Conservation (phyloP, 352 stramenopile genomes). For the Globisporangium takayamanum region DNA sequence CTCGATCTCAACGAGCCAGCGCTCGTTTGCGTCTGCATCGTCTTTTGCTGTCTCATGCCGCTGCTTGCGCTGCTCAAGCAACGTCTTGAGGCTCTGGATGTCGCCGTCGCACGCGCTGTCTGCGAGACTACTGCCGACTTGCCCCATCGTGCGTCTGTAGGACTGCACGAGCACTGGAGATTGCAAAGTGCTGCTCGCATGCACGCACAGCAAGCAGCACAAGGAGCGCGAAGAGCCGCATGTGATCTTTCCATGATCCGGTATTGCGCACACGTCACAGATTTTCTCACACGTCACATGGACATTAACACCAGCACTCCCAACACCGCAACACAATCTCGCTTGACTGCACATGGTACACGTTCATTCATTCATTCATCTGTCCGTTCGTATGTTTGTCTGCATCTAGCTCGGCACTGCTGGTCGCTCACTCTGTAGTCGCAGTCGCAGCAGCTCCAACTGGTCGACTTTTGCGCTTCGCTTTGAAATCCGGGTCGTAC, state of each 20-base stretch:
- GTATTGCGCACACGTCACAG: not conserved
- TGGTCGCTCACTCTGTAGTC: not conserved
- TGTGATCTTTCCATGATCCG: not conserved
- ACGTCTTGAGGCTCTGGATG: constrained; percentile 38
- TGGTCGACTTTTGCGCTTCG: constrained; percentile 20
- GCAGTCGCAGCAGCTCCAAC: no score
- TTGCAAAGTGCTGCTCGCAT: not conserved
- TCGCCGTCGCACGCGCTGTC: constrained; percentile 51
- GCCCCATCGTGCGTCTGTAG: constrained; percentile 4
- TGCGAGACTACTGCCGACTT: constrained; percentile 20
- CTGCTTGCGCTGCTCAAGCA: constrained; percentile 22
- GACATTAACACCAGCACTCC: no score
- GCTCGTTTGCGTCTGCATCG: constrained; percentile 1
- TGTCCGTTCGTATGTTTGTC: not conserved
- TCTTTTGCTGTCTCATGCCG: constrained; percentile 10
- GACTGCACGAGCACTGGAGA: not conserved
- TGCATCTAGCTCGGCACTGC: not conserved
- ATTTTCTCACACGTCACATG: no score
- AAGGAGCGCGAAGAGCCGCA: not conserved
- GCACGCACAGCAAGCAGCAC: no score
- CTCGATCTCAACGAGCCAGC: constrained; percentile 30
- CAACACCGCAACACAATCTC: no score
- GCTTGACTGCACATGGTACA: not conserved
- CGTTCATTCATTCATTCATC: no score
- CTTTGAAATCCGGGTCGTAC: constrained; percentile 13